These are phyloP conservation scores for Panicum hallii DNA, from an alignment of 202 grass and related monocot species.

Conservation along the genomic window DNA sequence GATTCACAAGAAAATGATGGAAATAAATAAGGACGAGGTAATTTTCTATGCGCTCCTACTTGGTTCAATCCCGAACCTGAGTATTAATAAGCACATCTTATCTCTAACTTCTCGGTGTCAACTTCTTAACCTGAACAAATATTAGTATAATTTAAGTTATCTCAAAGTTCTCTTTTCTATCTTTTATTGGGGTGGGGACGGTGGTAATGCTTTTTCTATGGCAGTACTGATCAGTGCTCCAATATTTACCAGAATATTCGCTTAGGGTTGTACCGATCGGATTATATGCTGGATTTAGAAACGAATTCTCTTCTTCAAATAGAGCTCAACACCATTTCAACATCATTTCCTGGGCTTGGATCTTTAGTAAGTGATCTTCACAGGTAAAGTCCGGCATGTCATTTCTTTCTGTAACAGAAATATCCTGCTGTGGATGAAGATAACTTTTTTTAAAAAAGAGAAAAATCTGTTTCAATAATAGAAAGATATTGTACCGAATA, in stretches of 20 bases:
- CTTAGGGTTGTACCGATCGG: constrained; percentile 89
- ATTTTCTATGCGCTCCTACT: constrained; percentile 23
- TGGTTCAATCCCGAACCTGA: constrained; percentile 1
- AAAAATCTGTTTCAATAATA: neutral
- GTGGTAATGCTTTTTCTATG: constrained; percentile 7
- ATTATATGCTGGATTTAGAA: constrained; percentile 96
- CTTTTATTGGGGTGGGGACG: neutral
- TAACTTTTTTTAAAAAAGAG: neutral
- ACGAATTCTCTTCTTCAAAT: constrained; percentile 95
- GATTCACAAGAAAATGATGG: constrained; percentile 89
- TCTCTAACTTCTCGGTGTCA: neutral
- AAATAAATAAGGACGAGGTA: constrained; percentile 80
- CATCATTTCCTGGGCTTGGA: constrained; percentile 92
- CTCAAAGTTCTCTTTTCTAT: neutral
- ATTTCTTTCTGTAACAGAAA: neutral
- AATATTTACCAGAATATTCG: constrained; percentile 75
- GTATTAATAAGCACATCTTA: constrained; percentile 8
- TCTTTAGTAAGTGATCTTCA: constrained; percentile 82
- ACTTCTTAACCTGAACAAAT: constrained; percentile 8
- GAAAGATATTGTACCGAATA: neutral
- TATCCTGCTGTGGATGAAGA: constrained; percentile 19
- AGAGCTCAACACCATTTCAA: constrained; percentile 95
- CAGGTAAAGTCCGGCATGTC: constrained; percentile 53
- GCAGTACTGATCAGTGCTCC: constrained; percentile 32
- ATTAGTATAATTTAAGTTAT: neutral